These are phyloP conservation scores for Phytophthora aleatoria DNA, from an alignment of 352 stramenopile genomes.

Conservation along the genomic window DNA sequence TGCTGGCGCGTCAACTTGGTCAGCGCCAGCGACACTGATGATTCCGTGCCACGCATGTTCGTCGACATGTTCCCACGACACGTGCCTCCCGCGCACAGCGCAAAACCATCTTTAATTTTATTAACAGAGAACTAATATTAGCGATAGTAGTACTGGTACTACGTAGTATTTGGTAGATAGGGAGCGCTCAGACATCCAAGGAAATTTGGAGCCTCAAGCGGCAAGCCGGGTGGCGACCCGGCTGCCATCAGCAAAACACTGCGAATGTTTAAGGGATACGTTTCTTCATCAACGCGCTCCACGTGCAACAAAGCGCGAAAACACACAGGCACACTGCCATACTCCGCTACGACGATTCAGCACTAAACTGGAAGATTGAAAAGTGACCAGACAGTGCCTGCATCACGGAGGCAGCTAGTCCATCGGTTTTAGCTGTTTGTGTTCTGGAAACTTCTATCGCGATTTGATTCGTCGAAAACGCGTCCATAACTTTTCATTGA, in stretches of 20 bases:
- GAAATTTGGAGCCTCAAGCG: slow-evolving; percentile 73
- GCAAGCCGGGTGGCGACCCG: slow-evolving; percentile 65
- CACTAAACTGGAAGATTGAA: too few species aligned
- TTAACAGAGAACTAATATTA: too few species aligned
- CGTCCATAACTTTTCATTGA: neutral
- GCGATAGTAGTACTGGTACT: slow-evolving; percentile 1
- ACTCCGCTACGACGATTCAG: too few species aligned
- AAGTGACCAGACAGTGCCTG: too few species aligned
- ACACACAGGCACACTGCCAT: too few species aligned
- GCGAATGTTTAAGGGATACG: slow-evolving; percentile 86
- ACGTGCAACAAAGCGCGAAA: slow-evolving; percentile 8
- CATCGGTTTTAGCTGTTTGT: slow-evolving; percentile 11
- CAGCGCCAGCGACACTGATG: slow-evolving; percentile 15
- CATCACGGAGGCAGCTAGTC: neutral
- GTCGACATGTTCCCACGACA: neutral
- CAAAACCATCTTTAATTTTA: slow-evolving; percentile 72
- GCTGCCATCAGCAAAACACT: slow-evolving; percentile 82
- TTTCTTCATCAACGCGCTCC: slow-evolving; percentile 77
- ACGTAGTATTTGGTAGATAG: slow-evolving; percentile 27
- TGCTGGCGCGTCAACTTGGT: slow-evolving; percentile 17
- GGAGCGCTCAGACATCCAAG: slow-evolving; percentile 58
- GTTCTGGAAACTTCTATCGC: slow-evolving; percentile 26
- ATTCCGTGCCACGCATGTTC: slow-evolving; percentile 4
- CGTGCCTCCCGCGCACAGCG: slow-evolving; percentile 29
- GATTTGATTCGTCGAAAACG: slow-evolving; percentile 18